Conservation (phyloP, 208 protist genomes). For the Trypanosoma cruzi region DNA sequence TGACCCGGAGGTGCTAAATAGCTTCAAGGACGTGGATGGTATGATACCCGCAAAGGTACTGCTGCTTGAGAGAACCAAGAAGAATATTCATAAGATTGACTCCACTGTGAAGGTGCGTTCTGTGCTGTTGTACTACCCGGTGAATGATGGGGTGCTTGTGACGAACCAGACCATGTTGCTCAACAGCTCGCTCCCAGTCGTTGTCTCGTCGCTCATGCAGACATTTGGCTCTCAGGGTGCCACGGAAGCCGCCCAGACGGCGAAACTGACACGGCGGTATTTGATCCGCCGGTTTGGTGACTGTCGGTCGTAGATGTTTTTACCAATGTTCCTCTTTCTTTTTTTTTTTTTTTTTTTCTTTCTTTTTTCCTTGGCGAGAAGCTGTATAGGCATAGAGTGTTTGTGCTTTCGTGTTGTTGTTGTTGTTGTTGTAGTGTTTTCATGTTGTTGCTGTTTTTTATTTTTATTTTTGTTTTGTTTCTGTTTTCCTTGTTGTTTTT, state of each 20-base stretch:
- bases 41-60: conserved; percentile 77
- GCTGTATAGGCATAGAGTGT: too few species aligned
- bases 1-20: conserved; percentile 49
- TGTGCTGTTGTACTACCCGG: conserved; percentile 86
- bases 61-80: conserved; percentile 90
- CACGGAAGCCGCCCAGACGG: conserved; percentile 68
- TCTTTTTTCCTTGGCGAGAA: conserved; percentile 11
- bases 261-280: conserved; percentile 79
- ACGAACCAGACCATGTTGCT: conserved; percentile 84
- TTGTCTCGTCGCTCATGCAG: conserved; percentile 79
- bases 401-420: conserved; percentile 15
- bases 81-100: conserved; percentile 71
- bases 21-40: conserved; percentile 62
- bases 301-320: conserved; percentile 34
- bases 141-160: conserved; percentile 84
- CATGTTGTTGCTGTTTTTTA: conserved; percentile 6
- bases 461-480: conserved; percentile 19
- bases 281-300: conserved; percentile 67
- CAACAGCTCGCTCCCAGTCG: conserved; percentile 81
- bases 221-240: conserved; percentile 82
- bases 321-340: conserved; percentile 3
- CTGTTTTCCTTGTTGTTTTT: conserved; percentile 6
- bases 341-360: conserved; percentile 10
- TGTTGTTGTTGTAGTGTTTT: background rate
- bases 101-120: conserved; percentile 89